A percentile compares a stretch with the other conserved stretches of the same genome.
Conservation (phyloP, 192 early-diverging fungal genomes). For the Chytriomyces hyalinus region DNA sequence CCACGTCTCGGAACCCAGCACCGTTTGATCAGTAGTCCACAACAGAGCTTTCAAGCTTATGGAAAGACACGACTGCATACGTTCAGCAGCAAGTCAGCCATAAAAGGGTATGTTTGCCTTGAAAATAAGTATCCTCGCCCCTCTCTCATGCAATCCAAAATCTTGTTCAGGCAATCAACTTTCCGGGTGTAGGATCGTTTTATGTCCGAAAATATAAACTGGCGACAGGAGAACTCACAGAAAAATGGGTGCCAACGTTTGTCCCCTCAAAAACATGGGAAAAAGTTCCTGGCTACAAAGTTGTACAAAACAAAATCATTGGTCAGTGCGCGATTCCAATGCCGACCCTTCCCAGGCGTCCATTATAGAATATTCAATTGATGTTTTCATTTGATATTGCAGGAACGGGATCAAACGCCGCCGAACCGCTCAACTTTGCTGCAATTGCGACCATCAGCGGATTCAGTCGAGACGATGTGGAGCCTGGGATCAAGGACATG, state of each 20-base stretch:
- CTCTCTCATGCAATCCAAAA: not conserved
- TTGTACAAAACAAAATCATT: constrained; percentile 2
- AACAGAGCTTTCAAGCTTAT: constrained; percentile 46
- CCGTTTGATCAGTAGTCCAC: not conserved
- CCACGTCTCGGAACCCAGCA: not conserved
- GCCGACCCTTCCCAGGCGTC: not conserved
- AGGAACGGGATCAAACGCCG: constrained; percentile 28
- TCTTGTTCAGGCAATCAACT: constrained; percentile 41
- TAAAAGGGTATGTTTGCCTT: constrained; percentile 37
- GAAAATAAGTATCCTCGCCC: too few relatives aligned
- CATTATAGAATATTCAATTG: not conserved
- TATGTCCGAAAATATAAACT: constrained; percentile 37
- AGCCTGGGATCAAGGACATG: constrained; percentile 55
- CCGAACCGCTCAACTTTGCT: constrained; percentile 53
- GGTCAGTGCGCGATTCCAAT: not conserved
- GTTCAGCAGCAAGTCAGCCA: constrained; percentile 31
- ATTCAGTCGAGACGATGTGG: constrained; percentile 48
- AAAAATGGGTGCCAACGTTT: constrained; percentile 36
- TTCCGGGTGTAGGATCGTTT: constrained; percentile 53
- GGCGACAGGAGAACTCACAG: constrained; percentile 26
- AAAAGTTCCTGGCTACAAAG: constrained; percentile 49
- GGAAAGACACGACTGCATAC: constrained; percentile 43
- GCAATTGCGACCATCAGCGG: constrained; percentile 41
- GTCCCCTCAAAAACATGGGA: constrained; percentile 50
- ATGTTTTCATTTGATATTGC: not conserved